A percentile compares a stretch with the other conserved stretches of the same genome.
Evolutionary conservation across 2,329 filamentous ascomycete genomes (phyloP).

Genomic region (Diplodia mutila): DNA sequence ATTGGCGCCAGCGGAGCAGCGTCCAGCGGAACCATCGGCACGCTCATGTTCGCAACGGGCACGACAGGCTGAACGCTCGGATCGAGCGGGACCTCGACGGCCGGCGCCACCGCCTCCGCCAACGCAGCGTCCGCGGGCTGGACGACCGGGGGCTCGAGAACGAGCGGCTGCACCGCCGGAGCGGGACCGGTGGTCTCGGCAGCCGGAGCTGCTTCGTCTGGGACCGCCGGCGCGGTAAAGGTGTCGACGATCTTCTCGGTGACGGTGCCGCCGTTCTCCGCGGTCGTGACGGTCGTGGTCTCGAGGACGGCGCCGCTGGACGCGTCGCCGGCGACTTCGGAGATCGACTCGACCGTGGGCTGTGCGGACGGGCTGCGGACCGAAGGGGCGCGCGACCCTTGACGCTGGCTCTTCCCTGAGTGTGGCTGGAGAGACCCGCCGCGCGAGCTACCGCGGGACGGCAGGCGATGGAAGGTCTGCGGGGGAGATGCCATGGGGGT

Average conservation of each 20-base stretch:
- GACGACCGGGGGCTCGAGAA: background rate
- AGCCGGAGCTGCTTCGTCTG: background rate
- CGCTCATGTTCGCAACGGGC: conserved; percentile 6
- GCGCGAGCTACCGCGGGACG: background rate
- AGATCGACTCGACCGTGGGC: background rate
- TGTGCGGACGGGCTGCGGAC: background rate
- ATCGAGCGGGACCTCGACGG: background rate
- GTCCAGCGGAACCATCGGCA: background rate
- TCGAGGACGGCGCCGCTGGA: background rate
- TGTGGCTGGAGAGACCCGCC: background rate
- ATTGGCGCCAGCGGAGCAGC: conserved; percentile 8
- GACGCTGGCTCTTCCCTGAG: conserved; percentile 2
- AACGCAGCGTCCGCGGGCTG: background rate
- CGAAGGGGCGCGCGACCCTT: background rate
- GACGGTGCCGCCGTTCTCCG: background rate
- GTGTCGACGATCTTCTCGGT: background rate
- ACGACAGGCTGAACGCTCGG: background rate
- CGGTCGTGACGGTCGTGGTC: background rate
- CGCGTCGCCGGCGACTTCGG: background rate
- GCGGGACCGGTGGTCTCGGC: background rate
- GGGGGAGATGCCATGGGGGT: background rate
- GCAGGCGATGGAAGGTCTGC: background rate
- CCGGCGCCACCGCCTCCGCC: background rate
- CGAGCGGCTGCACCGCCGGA: background rate
- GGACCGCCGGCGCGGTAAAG: background rate